These are phyloP conservation scores for Aspergillus sp. DNA, from an alignment of 2,329 filamentous ascomycete species.

Conservation along the genomic window DNA sequence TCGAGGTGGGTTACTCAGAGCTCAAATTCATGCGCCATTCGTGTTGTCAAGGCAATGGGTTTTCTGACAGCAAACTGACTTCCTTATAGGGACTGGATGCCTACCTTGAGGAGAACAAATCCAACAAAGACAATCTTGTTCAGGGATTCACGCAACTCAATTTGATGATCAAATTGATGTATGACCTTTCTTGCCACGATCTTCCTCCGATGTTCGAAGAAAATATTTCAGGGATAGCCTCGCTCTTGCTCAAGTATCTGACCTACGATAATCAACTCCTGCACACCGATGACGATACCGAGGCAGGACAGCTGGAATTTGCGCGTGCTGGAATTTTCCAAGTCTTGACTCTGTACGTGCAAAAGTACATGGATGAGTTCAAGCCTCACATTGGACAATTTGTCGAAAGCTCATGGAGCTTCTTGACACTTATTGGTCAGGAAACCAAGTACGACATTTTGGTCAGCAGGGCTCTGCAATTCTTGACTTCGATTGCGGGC, in stretches of 20 bases:
- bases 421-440: constrained; percentile 81
- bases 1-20: constrained; percentile 59
- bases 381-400: constrained; percentile 77
- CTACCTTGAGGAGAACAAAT: constrained; percentile 70
- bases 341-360: constrained; percentile 81
- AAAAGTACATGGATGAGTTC: constrained; percentile 96
- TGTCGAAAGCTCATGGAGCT: constrained; percentile 85
- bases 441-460: constrained; percentile 93
- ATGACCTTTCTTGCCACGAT: constrained; percentile 97
- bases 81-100: constrained; percentile 48
- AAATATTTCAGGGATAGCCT: constrained; percentile 74
- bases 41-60: background rate
- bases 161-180: constrained; percentile 86
- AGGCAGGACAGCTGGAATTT: constrained; percentile 79
- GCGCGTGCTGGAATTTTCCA: constrained; percentile 95
- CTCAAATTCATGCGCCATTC: background rate
- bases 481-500: constrained; percentile 84
- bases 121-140: constrained; percentile 73
- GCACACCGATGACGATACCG: constrained; percentile 83
- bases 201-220: constrained; percentile 93
- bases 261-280: constrained; percentile 83
- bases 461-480: constrained; percentile 91
- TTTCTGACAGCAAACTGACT: background rate
- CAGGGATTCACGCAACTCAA: constrained; percentile 83
- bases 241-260: constrained; percentile 87